phyloP scores from a whole-genome alignment of 2,329 filamentous ascomycete species.

The Pezicula radicicola region DNA sequence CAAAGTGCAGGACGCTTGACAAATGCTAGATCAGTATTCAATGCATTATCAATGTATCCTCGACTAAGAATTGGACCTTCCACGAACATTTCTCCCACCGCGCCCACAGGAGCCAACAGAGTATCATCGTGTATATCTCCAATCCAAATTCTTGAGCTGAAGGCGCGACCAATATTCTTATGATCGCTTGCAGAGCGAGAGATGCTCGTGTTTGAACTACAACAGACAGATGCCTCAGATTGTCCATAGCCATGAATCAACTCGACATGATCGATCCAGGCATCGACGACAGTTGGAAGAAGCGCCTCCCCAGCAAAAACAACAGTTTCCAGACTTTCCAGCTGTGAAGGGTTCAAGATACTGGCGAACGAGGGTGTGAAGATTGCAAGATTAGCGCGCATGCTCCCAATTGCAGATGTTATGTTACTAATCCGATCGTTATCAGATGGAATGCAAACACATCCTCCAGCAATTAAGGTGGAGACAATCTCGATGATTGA shows the following conservation, averaged over 20 bases:
- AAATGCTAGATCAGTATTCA: conserved; percentile 8
- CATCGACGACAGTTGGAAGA: neutral
- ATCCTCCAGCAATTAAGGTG: conserved; percentile 9
- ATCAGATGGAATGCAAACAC: conserved; percentile 11
- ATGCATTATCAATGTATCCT: conserved; percentile 9
- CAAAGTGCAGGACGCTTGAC: conserved; percentile 17
- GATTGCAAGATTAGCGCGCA: conserved; percentile 2
- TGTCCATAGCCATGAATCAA: conserved; percentile 64
- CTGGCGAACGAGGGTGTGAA: conserved; percentile 8
- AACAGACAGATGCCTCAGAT: conserved; percentile 51
- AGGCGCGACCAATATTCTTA: neutral
- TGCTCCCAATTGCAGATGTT: neutral
- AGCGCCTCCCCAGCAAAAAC: conserved; percentile 56
- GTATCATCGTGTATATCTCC: conserved; percentile 2
- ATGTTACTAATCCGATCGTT: conserved; percentile 6
- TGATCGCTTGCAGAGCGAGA: neutral
- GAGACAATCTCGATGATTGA: conserved; percentile 5
- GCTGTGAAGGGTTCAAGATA: conserved; percentile 10
- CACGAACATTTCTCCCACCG: conserved; percentile 9
- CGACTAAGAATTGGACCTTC: conserved; percentile 8
- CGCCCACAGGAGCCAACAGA: conserved; percentile 4
- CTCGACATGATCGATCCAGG: conserved; percentile 32
- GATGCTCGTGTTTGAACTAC: neutral
- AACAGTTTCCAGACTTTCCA: conserved; percentile 3
- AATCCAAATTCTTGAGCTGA: conserved; percentile 4